phyloP scores from a whole-genome alignment of 805 yeast species.

The Sugiyamaella chiloensis region DNA sequence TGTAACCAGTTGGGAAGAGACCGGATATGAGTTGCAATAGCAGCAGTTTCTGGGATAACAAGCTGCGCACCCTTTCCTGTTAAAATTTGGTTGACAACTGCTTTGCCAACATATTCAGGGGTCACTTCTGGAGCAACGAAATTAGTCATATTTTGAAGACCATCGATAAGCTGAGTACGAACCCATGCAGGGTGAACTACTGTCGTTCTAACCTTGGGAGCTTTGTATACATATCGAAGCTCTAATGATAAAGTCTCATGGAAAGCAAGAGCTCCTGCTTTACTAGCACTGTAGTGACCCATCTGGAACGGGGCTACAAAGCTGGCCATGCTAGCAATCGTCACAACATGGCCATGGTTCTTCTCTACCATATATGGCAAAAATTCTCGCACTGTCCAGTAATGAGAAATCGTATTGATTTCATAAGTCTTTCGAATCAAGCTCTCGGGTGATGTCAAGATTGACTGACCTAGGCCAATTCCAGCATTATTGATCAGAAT shows the following conservation, averaged over 20 bases:
- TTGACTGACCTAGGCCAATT: conserved; percentile 53
- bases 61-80: conserved; percentile 7
- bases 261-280: conserved; percentile 67
- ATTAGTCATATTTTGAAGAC: conserved; percentile 61
- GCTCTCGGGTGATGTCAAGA: conserved; percentile 50
- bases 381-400: conserved; percentile 61
- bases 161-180: conserved; percentile 62
- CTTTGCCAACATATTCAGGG: conserved; percentile 55
- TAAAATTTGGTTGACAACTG: conserved; percentile 36
- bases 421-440: conserved; percentile 57
- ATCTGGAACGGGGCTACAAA: conserved; percentile 70
- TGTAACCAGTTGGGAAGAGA: conserved; percentile 10
- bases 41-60: conserved; percentile 7
- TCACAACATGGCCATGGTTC: conserved; percentile 64
- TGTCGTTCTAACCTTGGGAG: conserved; percentile 43
- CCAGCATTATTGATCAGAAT: conserved; percentile 76
- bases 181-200: conserved; percentile 71
- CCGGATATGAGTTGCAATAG: neutral
- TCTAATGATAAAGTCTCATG: conserved; percentile 68
- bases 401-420: conserved; percentile 63
- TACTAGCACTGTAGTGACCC: conserved; percentile 66
- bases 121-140: conserved; percentile 69
- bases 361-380: conserved; percentile 59
- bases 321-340: conserved; percentile 72
- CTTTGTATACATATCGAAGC: conserved; percentile 44